A percentile compares a stretch with the other conserved stretches of the same genome.
These are phyloP conservation scores for Xylariales sp. DNA, from an alignment of 2,329 filamentous ascomycete genomes.

Conservation along the genomic window DNA sequence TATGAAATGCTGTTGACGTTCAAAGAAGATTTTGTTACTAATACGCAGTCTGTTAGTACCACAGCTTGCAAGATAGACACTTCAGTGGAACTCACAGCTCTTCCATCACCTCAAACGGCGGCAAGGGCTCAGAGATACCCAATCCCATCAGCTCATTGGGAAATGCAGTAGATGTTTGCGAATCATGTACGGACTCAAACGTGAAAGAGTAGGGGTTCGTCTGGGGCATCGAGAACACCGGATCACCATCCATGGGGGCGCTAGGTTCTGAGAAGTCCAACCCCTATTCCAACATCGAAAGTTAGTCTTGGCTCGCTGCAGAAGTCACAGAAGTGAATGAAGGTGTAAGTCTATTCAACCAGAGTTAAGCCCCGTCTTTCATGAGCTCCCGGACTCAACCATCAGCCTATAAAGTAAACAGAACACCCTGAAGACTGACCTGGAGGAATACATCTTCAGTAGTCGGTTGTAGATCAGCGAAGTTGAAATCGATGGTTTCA, in stretches of 20 bases:
- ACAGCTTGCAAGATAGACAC: background rate
- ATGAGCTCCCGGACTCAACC: too few species aligned
- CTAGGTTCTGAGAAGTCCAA: constrained; percentile 19
- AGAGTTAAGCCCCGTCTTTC: too few species aligned
- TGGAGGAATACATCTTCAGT: constrained; percentile 22
- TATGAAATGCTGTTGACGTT: constrained; percentile 63
- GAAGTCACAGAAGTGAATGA: too few species aligned
- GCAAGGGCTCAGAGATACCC: constrained; percentile 73
- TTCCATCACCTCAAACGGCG: constrained; percentile 73
- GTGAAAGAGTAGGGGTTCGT: constrained; percentile 12
- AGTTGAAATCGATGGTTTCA: constrained; percentile 18
- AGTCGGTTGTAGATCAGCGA: constrained; percentile 13
- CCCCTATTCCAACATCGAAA: too few species aligned
- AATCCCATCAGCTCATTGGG: constrained; percentile 70
- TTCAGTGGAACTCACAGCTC: constrained; percentile 59
- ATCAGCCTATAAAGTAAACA: too few species aligned
- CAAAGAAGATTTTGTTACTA: constrained; percentile 72
- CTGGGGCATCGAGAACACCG: constrained; percentile 14
- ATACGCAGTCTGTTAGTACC: background rate
- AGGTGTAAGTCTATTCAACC: too few species aligned
- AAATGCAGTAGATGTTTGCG: constrained; percentile 21
- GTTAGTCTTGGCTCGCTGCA: too few species aligned
- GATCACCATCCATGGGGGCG: constrained; percentile 10
- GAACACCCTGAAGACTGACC: too few species aligned
- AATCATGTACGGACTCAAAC: constrained; percentile 7